Evolutionary conservation across 2,329 filamentous ascomycete genomes (phyloP).

Genomic region (Ophiocordyceps sinensis): DNA sequence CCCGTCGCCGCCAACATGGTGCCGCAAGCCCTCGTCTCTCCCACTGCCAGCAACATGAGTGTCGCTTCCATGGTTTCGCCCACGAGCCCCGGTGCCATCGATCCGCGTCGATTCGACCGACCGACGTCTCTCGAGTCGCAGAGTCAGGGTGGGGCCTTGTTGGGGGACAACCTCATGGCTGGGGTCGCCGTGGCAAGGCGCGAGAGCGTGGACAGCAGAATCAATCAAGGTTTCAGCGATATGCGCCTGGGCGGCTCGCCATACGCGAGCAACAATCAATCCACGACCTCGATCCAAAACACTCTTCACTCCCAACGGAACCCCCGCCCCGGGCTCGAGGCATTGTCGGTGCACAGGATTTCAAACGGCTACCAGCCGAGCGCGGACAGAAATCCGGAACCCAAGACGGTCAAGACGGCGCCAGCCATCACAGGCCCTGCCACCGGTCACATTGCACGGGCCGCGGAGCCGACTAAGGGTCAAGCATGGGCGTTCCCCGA

Average conservation of each 20-base stretch:
- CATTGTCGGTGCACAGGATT: conserved; percentile 41
- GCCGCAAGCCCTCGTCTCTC: conserved; percentile 39
- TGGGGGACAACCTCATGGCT: conserved; percentile 21
- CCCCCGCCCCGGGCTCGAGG: conserved; percentile 36
- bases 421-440: conserved; percentile 63
- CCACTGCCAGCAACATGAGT: conserved; percentile 46
- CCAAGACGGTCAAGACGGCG: conserved; percentile 47
- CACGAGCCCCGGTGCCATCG: conserved; percentile 29
- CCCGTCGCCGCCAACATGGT: conserved; percentile 37
- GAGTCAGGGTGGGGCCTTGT: conserved; percentile 12
- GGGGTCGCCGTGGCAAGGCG: conserved; percentile 39
- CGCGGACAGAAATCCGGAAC: conserved; percentile 41
- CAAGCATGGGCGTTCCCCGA: conserved; percentile 77
- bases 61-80: conserved; percentile 53
- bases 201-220: conserved; percentile 68
- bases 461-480: conserved; percentile 67
- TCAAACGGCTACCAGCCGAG: conserved; percentile 51
- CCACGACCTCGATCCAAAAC: conserved; percentile 59
- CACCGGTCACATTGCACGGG: conserved; percentile 49
- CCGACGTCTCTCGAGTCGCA: conserved; percentile 22
- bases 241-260: conserved; percentile 53
- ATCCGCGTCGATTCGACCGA: conserved; percentile 29
- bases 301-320: conserved; percentile 54
- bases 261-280: conserved; percentile 65
- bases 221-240: conserved; percentile 57